Evolutionary conservation across 805 yeast genomes (phyloP), one percentile per base, ranked within the genome.

Genomic region (Candida xyloterini): DNA sequence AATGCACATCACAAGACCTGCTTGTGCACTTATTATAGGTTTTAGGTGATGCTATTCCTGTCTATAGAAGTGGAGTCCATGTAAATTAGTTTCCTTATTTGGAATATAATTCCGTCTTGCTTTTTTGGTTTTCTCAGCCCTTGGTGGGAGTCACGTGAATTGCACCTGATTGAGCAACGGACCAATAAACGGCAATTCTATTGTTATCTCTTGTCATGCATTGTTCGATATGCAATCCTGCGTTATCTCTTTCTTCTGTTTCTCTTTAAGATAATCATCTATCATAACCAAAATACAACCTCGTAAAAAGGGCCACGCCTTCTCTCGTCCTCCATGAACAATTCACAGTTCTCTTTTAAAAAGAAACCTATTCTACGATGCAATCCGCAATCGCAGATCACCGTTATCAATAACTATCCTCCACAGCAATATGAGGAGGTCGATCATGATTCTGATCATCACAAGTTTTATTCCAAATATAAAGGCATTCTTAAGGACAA

Each of bases 401-500:
- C 63, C 7, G 44, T 43, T 10, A 56, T 59, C 21, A 36, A 52
- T 27, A 45, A 56, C 33, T 59, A 51, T 30, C 65, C 65, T 3
- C 54, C 58, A 4, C 66, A 61, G 38, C 53, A 47, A n/a, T 58
- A 57, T 35, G 60, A 57, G 26, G 44, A 47, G 8, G 43, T 57
- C 4, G 49, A 49, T 27, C 48, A 53, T 25, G 66, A 61, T 40
- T 43, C 48, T 4, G 66, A 60, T 36, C 64, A 59, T 46, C 47
- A 50, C 7, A 48, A 42, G 30, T 56, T 61, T 27, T 59, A 58
- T 33, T 41, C 53, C 15, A 58, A 55, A 26, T 61, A 59, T 39
- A 55, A 50, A 30, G 66, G 66, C 10, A 51, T 60, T 4, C 29
- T 59, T 30, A 57, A 54, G 32, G 54, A 55, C 45, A 57, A 59